Evolutionary conservation across 163 green algal genomes (phyloP).

Genomic region (Prototheca stagnorum): DNA sequence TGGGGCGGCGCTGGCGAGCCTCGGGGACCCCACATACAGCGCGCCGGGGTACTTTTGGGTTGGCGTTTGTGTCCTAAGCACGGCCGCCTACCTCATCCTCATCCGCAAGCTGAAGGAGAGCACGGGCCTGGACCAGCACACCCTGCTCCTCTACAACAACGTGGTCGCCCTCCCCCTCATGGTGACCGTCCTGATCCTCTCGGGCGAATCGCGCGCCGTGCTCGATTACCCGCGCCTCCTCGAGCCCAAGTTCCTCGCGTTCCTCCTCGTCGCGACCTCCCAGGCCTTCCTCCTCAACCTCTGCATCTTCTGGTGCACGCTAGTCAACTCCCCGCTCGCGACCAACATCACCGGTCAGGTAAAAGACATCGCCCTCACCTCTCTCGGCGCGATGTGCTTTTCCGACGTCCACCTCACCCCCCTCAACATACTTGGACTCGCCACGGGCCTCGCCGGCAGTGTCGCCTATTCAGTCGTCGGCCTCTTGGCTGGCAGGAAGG

Average conservation of each 20-base stretch:
- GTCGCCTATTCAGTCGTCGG: conserved; percentile 11
- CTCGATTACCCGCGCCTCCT: neutral
- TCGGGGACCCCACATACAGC: conserved; percentile 31
- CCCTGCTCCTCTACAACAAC: conserved; percentile 39
- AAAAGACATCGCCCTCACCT: conserved; percentile 38
- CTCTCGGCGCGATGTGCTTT: conserved; percentile 33
- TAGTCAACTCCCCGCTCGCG: conserved; percentile 30
- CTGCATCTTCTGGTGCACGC: conserved; percentile 44
- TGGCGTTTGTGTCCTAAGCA: conserved; percentile 27
- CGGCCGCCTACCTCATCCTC: conserved; percentile 33
- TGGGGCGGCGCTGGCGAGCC: conserved; percentile 25
- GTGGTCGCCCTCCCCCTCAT: conserved; percentile 34
- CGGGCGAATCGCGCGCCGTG: conserved; percentile 19
- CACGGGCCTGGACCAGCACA: conserved; percentile 22
- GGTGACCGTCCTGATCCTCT: conserved; percentile 18
- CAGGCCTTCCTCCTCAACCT: conserved; percentile 45
- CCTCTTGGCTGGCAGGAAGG: too few relatives aligned
- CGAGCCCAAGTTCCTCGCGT: conserved; percentile 16
- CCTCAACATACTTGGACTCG: conserved; percentile 8
- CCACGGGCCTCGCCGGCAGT: conserved; percentile 6
- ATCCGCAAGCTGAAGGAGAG: conserved; percentile 26
- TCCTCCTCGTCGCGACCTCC: conserved; percentile 27
- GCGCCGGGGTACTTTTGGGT: conserved; percentile 30
- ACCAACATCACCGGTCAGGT: conserved; percentile 42
- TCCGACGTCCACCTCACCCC: conserved; percentile 16